Percentiles rank a stretch among this genome's conserved stretches.
phyloP scores from a whole-genome alignment of 805 yeast species.

The Saturnispora ahearnii region DNA sequence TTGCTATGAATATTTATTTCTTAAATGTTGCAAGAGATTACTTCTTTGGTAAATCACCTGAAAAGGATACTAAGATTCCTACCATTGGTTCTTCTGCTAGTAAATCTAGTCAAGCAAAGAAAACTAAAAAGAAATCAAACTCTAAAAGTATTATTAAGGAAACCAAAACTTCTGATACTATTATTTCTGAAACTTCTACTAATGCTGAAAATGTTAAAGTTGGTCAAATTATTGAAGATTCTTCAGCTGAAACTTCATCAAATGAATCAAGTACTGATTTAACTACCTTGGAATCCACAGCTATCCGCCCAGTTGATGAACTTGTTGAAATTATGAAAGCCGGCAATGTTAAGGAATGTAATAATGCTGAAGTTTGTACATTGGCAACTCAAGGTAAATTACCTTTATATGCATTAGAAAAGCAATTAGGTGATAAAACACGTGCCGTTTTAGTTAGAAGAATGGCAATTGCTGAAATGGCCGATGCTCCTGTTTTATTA shows the following conservation, averaged over 20 bases:
- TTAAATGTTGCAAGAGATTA: conserved; percentile 77
- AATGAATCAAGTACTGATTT: conserved; percentile 10
- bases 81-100: neutral
- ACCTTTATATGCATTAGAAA: conserved; percentile 91
- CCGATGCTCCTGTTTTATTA: conserved; percentile 73
- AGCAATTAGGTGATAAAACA: conserved; percentile 76
- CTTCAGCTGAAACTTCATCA: conserved; percentile 6
- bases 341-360: conserved; percentile 59
- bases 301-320: conserved; percentile 49
- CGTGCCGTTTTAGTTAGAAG: conserved; percentile 94
- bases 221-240: conserved; percentile 28
- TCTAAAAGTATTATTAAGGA: neutral
- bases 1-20: conserved; percentile 74
- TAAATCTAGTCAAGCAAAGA: conserved; percentile 2
- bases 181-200: neutral
- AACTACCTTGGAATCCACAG: conserved; percentile 15
- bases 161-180: neutral
- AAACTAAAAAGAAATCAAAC: conserved; percentile 4
- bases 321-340: conserved; percentile 53
- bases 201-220: conserved; percentile 26
- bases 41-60: conserved; percentile 14
- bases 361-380: conserved; percentile 63
- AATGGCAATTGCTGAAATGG: conserved; percentile 75
- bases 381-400: conserved; percentile 69
- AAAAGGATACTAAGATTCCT: no score